Base-by-base conservation (phyloP, 2,329 filamentous ascomycete genomes). In the Knufia fluminis region DNA sequence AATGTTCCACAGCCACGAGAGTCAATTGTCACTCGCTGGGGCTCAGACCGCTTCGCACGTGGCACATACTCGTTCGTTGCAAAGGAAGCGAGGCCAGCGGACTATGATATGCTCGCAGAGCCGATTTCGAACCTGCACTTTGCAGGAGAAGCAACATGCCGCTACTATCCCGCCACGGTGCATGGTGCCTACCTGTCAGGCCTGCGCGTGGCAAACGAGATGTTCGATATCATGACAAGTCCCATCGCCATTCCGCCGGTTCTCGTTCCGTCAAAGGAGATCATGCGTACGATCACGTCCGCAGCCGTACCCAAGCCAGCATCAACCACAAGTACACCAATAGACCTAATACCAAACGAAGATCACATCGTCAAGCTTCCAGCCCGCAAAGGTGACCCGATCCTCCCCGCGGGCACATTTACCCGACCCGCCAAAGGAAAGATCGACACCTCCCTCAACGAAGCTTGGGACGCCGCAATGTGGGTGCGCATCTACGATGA, bases 31-130 rank as follows among this genome's bases (percentile, higher is more conserved):
- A 98, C 92, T 19, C 79, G 91, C 54, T 98, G 92, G 92, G 86
- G 83, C 20, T 85, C 83, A 35, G 92, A 98, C 65, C 82, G 79
- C 16, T 98, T 95, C 65, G 85, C 91, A n/a, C 77, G 85, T 54
- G 92, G 92, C 26, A 96, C 86, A 64, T 98, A 98, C 67, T 98
- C 94, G 2, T 97, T 87, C 56, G 88, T 94, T 1, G 90, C 86
- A 0, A 83, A 89, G 4, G 76, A 80, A 41, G 91, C 95, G 67
- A 77, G 80, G 46, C 79, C 85, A 1, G 85, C 89, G 46, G 92
- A 98, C 64, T 98, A 98, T 67, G 87, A 97, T 64, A 73, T 80
- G 26, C 95, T 98, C 86, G 88, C 92, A 1, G 78, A 79, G 43
- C 73, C 85, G 1, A 74, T 96, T 26, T 90, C 88, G 26, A 94